phyloP scores from a whole-genome alignment of 225 moss, liverwort and hornwort genomes.

The Thuidium tamariscinum region DNA sequence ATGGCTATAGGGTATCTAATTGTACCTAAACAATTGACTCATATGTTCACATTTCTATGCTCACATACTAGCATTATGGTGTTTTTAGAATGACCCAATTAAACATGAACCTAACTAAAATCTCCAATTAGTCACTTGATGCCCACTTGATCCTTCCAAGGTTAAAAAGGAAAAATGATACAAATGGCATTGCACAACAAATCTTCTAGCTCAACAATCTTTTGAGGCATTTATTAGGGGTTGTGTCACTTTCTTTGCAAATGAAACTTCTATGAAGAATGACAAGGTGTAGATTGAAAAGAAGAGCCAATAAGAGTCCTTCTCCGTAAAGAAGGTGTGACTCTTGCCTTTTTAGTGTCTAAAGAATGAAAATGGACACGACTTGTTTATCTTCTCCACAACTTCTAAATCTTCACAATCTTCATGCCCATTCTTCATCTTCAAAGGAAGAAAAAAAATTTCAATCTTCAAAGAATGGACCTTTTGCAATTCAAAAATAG shows the following conservation, averaged over 20 bases:
- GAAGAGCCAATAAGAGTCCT: background rate
- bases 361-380: background rate
- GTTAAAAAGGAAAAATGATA: background rate
- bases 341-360: accelerated
- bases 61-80: background rate
- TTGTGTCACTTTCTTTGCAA: accelerated
- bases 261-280: background rate
- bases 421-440: background rate
- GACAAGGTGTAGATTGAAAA: accelerated
- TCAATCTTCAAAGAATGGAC: background rate
- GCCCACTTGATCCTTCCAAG: too few relatives aligned
- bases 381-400: background rate
- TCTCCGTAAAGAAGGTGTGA: accelerated
- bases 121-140: background rate
- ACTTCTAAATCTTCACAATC: background rate
- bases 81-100: accelerated
- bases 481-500: accelerated
- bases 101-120: background rate
- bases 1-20: background rate
- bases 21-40: background rate
- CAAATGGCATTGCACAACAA: background rate
- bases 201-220: background rate
- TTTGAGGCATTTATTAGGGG: background rate
- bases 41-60: accelerated
- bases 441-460: accelerated